Evolutionary conservation across 2,329 filamentous ascomycete species (phyloP).

Genomic region (Penicillium sp.): DNA sequence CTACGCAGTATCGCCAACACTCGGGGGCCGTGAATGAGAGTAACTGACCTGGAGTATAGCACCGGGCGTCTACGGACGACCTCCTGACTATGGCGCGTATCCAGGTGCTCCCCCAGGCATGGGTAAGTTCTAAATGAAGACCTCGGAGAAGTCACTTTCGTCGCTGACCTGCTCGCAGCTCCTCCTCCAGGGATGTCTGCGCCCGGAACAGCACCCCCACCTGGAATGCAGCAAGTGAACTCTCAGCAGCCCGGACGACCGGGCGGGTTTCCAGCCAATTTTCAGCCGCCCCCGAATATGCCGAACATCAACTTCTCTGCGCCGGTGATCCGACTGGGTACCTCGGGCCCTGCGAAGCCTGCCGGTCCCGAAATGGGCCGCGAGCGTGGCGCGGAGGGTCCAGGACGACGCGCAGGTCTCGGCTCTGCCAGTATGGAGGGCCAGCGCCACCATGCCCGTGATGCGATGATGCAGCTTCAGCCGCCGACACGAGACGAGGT

Average conservation of each 20-base stretch:
- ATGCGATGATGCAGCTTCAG: conserved; percentile 67
- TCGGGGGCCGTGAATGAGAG: conserved; percentile 6
- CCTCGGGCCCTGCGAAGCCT: conserved; percentile 64
- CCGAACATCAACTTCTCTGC: conserved; percentile 98
- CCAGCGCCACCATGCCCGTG: conserved; percentile 63
- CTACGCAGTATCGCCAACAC: not conserved
- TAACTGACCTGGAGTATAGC: conserved; percentile 24
- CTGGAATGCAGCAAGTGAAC: conserved; percentile 73
- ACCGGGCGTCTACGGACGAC: conserved; percentile 64
- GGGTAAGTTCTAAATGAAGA: conserved; percentile 55
- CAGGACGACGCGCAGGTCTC: conserved; percentile 55
- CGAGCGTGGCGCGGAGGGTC: conserved; percentile 44
- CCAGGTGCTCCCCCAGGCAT: conserved; percentile 76
- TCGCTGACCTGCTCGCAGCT: conserved; percentile 48
- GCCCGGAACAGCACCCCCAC: conserved; percentile 75
- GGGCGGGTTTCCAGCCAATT: conserved; percentile 74
- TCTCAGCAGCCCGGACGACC: conserved; percentile 74
- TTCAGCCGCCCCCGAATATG: conserved; percentile 86
- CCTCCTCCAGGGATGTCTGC: conserved; percentile 75
- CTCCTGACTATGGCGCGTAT: conserved; percentile 70
- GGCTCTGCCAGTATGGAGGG: conserved; percentile 64
- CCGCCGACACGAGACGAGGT: conserved; percentile 89
- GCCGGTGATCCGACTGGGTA: conserved; percentile 89
- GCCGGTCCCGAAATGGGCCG: conserved; percentile 44
- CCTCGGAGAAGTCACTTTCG: not conserved